phyloP scores from a whole-genome alignment of 2,329 filamentous ascomycete species.

The Diaporthe citrichinensis region DNA sequence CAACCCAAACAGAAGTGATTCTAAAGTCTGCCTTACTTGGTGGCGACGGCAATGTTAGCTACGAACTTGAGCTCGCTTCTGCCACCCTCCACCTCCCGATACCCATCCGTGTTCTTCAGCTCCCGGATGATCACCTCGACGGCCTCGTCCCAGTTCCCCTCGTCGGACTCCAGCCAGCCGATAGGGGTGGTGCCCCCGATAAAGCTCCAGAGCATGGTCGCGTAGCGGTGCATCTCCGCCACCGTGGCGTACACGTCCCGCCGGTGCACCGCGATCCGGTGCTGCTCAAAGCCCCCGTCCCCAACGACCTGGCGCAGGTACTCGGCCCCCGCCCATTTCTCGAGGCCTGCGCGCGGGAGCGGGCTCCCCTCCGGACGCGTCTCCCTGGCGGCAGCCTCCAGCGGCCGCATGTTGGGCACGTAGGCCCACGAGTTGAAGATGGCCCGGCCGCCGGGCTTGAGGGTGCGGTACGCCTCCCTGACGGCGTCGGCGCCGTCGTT shows the following conservation, averaged over 20 bases:
- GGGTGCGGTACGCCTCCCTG: neutral
- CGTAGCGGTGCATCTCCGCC: neutral
- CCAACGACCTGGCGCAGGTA: neutral
- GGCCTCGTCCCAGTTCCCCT: neutral
- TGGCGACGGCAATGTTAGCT: neutral
- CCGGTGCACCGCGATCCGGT: neutral
- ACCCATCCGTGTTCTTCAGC: neutral
- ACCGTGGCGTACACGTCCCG: neutral
- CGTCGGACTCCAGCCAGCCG: neutral
- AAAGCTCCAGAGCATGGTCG: neutral
- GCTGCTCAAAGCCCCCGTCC: neutral
- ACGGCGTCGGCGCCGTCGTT: neutral
- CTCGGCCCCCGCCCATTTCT: neutral
- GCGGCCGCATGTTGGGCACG: neutral
- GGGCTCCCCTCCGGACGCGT: neutral
- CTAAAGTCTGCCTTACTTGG: neutral
- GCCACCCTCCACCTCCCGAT: neutral
- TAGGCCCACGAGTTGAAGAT: slow-evolving; percentile 1
- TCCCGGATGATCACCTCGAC: neutral
- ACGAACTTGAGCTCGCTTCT: neutral
- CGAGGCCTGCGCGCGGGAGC: neutral
- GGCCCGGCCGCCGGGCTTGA: neutral
- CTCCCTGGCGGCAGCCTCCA: neutral
- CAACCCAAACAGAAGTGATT: neutral
- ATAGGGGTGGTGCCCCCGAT: neutral